Evolutionary conservation across 148 eudicot genomes (phyloP), one percentile per base, ranked within the genome.

Genomic region (Pouteria glomerata): DNA sequence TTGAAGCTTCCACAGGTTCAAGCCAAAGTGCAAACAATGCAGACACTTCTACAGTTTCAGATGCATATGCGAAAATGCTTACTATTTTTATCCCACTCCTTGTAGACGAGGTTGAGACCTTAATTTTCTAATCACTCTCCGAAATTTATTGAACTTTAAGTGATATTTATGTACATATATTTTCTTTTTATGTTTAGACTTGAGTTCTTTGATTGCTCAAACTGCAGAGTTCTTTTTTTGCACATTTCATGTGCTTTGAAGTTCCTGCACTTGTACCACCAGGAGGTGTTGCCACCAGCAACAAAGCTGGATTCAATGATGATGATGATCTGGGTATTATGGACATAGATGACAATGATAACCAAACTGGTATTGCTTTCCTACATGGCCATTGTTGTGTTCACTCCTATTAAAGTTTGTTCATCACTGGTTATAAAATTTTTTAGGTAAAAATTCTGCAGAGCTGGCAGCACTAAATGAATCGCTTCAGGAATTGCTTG

Each of bases 161-260:
- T 63, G 67, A 39, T 39, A 39, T 21, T 62, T 42, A n/a, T 39
- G 27, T 39, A 10, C n/a, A 39, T 39, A 39, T 27, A 53, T 68
- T 42, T 13, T 73, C 19, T 10, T 59, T 16, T n/a, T 34, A 11
- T 29, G 14, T 41, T 6, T 41, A 18, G 48, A 42, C 63, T 59
- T 68, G 62, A 68, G 60, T 47, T 73, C 61, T 76, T 63, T 52
- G 33, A 70, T 68, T 35, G 63, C 65, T 74, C 56, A 69, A 77
- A 79, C 50, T 80, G 75, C 91, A 94, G 98, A 91, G 98, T 84
- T 89, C 97, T 42, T 94, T 94, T 76, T 91, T 94, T 77, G 95
- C 98, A 21, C 87, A 91, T 80, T 91, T 94, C 66, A 91, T 91
- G 98, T 91, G 98, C 90, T 94, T 94, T 82, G 98, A 91, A 81